Conservation (phyloP, 2,329 filamentous ascomycete genomes). For the Arthrinium phaeospermum region DNA sequence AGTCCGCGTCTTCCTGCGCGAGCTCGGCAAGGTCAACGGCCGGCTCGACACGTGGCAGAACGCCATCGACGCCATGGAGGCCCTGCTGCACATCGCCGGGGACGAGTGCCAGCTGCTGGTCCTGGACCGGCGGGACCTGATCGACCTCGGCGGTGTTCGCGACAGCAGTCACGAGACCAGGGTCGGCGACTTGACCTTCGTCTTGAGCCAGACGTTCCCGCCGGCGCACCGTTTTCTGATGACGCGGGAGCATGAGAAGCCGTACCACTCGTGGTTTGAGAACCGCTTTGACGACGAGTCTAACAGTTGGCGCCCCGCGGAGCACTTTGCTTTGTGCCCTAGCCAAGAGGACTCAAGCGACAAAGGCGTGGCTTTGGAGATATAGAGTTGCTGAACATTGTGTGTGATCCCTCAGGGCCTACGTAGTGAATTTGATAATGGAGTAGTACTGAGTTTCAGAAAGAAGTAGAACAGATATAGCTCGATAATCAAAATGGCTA, state of each 20-base stretch:
- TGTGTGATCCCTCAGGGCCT: no score
- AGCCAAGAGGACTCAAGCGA: background rate
- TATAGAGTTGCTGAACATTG: no score
- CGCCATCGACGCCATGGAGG: background rate
- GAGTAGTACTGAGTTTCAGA: no score
- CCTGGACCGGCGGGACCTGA: background rate
- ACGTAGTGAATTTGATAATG: no score
- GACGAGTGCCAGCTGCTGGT: background rate
- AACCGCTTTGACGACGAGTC: background rate
- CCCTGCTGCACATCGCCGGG: background rate
- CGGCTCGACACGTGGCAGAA: background rate
- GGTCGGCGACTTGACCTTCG: background rate
- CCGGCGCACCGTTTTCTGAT: background rate
- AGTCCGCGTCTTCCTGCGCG: background rate
- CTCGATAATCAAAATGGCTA: no score
- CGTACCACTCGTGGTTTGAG: background rate
- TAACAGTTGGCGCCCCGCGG: background rate
- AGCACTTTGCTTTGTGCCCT: background rate
- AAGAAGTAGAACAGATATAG: no score
- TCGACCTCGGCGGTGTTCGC: background rate
- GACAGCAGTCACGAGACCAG: background rate
- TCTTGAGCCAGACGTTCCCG: slow-evolving; percentile 1
- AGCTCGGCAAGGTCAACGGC: background rate
- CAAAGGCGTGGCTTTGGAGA: background rate
- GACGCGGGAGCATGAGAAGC: background rate